These are phyloP conservation scores for Plicaturopsis crispa DNA, from an alignment of 768 basidiomycete species.

Conservation along the genomic window DNA sequence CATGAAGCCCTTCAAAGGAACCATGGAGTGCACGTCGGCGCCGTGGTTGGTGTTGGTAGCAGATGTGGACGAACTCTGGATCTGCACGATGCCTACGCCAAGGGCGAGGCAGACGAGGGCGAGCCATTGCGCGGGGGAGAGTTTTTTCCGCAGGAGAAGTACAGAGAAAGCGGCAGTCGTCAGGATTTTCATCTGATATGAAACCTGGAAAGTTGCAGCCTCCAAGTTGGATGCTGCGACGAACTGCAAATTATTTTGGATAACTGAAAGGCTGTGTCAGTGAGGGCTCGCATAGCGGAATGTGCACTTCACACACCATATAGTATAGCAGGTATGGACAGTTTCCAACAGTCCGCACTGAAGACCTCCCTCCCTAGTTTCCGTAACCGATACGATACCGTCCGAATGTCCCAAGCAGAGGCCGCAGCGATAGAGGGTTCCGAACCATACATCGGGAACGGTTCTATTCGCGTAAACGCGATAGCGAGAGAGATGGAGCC, in stretches of 20 bases:
- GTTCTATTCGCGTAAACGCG: constrained; percentile 63
- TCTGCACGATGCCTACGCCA: constrained; percentile 16
- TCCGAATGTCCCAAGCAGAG: constrained; percentile 27
- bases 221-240: constrained; percentile 90
- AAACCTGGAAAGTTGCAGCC: constrained; percentile 95
- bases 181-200: constrained; percentile 96
- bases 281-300: too few species aligned
- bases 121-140: constrained; percentile 74
- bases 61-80: constrained; percentile 16
- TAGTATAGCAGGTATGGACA: constrained; percentile 93
- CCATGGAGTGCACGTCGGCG: constrained; percentile 51
- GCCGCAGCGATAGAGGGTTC: constrained; percentile 17
- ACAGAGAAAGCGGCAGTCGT: constrained; percentile 91
- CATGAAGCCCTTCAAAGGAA: constrained; percentile 76
- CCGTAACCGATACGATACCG: constrained; percentile 38
- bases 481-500: constrained; percentile 81
- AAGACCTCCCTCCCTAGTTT: constrained; percentile 65
- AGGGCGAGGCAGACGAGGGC: constrained; percentile 50
- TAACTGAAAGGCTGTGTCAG: constrained; percentile 41
- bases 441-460: constrained; percentile 16
- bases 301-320: constrained; percentile 44
- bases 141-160: constrained; percentile 66
- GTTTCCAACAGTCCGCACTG: constrained; percentile 92
- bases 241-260: constrained; percentile 95
- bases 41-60: constrained; percentile 9